Percentiles rank a stretch among this genome's conserved stretches.
Conservation (phyloP, 129 eudicot species). For the Apium graveolens region DNA sequence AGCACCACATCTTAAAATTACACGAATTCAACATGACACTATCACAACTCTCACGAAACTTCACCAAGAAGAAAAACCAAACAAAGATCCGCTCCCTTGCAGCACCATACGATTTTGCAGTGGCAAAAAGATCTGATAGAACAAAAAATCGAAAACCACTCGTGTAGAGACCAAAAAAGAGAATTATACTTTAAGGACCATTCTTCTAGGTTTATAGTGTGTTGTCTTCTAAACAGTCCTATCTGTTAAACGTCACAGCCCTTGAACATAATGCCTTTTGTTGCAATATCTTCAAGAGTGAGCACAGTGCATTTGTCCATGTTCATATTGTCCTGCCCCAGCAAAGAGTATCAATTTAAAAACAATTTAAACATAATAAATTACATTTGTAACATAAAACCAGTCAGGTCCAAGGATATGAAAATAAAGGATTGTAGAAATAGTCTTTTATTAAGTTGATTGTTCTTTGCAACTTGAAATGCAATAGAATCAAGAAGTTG, state of each 20-base stretch:
- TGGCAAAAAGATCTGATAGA: not conserved
- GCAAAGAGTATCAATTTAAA: not conserved
- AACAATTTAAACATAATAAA: no score
- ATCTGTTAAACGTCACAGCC: not conserved
- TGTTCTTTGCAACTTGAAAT: not conserved
- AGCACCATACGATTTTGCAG: not conserved
- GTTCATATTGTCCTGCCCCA: conserved; percentile 25
- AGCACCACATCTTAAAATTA: not conserved
- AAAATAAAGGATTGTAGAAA: not conserved
- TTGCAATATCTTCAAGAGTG: conserved; percentile 28
- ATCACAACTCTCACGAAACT: no score
- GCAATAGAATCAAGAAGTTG: not conserved
- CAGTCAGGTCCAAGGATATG: no score
- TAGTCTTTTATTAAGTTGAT: not conserved
- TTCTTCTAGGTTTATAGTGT: not conserved
- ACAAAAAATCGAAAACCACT: not conserved
- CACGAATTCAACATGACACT: not conserved
- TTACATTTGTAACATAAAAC: not conserved
- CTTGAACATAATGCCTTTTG: not conserved
- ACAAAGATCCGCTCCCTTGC: not conserved
- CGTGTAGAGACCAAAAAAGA: not conserved
- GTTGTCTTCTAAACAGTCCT: not conserved
- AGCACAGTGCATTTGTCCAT: conserved; percentile 26
- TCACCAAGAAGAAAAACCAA: not conserved
- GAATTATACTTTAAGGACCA: not conserved